phyloP scores from a whole-genome alignment of 2,329 filamentous ascomycete genomes.

The Chaetomium olivaceum region DNA sequence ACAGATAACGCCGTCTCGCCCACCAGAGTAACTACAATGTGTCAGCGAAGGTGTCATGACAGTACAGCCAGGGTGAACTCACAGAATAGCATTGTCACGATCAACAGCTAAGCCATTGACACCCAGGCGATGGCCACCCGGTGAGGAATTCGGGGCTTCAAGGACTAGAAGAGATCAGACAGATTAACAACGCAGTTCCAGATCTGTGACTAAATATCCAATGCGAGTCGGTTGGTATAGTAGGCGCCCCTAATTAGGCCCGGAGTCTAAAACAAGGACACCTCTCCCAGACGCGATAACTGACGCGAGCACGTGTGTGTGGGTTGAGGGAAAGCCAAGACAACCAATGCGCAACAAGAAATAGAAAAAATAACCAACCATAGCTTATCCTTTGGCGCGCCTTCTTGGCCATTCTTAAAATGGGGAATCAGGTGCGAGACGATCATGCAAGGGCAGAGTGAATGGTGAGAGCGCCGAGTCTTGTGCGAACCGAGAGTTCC shows the following conservation, averaged over 20 bases:
- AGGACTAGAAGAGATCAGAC: slow-evolving; percentile 48
- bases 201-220: not conserved
- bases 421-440: slow-evolving; percentile 19
- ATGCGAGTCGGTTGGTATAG: not conserved
- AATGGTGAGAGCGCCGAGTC: not conserved
- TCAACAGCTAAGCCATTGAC: slow-evolving; percentile 95
- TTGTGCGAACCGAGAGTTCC: not conserved
- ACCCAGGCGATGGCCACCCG: slow-evolving; percentile 84
- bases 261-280: not conserved
- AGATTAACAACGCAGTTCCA: slow-evolving; percentile 26
- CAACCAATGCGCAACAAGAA: not conserved
- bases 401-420: slow-evolving; percentile 61
- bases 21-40: slow-evolving; percentile 78
- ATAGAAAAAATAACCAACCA: slow-evolving; percentile 44
- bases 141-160: slow-evolving; percentile 58
- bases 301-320: slow-evolving; percentile 11
- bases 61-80: slow-evolving; percentile 41
- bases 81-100: slow-evolving; percentile 80
- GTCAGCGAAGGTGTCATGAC: slow-evolving; percentile 28
- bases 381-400: slow-evolving; percentile 67
- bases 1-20: slow-evolving; percentile 92
- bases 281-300: not conserved
- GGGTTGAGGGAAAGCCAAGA: slow-evolving; percentile 16
- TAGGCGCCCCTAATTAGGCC: not conserved
- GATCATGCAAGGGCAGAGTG: slow-evolving; percentile 1